phyloP scores from a whole-genome alignment of 2,329 filamentous ascomycete genomes.

The Aspergillus costaricaensis region DNA sequence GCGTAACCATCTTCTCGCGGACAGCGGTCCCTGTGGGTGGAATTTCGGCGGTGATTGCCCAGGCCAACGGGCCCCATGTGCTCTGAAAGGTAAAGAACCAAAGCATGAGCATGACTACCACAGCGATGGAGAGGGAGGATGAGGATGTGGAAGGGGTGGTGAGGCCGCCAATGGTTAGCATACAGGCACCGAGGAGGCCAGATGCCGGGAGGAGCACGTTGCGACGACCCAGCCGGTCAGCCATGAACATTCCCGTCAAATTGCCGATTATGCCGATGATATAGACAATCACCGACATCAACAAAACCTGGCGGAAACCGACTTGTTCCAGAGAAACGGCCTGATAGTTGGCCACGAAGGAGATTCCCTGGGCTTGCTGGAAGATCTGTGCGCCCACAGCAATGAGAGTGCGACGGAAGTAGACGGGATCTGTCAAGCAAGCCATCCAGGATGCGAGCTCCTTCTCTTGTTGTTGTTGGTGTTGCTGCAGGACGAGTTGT shows the following conservation, averaged over 20 bases:
- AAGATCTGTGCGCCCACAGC: conserved; percentile 4
- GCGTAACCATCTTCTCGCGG: conserved; percentile 32
- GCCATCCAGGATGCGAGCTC: neutral
- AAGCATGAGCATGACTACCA: conserved; percentile 17
- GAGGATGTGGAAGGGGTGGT: too few relatives aligned
- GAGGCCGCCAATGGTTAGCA: too few relatives aligned
- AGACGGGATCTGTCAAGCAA: neutral
- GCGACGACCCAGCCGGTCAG: too few relatives aligned
- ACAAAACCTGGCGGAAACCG: conserved; percentile 4
- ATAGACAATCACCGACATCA: too few relatives aligned
- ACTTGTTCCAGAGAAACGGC: conserved; percentile 16
- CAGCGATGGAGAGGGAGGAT: neutral
- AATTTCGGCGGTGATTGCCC: conserved; percentile 34
- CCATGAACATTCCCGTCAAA: too few relatives aligned
- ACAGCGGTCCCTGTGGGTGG: conserved; percentile 24
- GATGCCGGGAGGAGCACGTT: too few relatives aligned
- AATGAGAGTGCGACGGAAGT: neutral
- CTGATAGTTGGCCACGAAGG: conserved; percentile 15
- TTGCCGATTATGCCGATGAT: too few relatives aligned
- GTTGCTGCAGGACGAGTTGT: neutral
- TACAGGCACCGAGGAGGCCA: too few relatives aligned
- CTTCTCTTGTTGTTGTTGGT: neutral
- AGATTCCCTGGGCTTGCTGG: conserved; percentile 11
- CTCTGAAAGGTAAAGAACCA: conserved; percentile 19
- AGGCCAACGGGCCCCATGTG: conserved; percentile 25